These are phyloP conservation scores for Asterophora parasitica DNA, from an alignment of 768 basidiomycete genomes.

Conservation along the genomic window DNA sequence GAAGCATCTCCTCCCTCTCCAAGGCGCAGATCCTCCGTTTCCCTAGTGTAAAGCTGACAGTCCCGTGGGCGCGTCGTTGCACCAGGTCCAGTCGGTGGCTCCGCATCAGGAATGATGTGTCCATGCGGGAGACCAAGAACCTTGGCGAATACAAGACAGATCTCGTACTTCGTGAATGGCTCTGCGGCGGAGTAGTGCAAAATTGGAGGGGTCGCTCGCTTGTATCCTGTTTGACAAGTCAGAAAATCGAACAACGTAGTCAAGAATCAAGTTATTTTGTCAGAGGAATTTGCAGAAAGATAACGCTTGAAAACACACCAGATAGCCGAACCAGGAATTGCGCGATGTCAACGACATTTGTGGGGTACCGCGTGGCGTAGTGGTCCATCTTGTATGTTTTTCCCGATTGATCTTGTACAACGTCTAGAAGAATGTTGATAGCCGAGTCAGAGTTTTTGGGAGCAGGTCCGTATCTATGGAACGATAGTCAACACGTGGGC, in stretches of 20 bases:
- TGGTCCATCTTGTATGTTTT: slow-evolving; percentile 95
- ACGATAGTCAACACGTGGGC: neutral
- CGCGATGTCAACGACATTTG: slow-evolving; percentile 85
- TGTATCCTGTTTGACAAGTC: slow-evolving; percentile 21
- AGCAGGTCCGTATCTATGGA: slow-evolving; percentile 76
- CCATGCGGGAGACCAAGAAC: slow-evolving; percentile 64
- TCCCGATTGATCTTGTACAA: slow-evolving; percentile 82
- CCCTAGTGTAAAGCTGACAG: slow-evolving; percentile 70
- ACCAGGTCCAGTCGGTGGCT: slow-evolving; percentile 56
- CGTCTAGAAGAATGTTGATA: slow-evolving; percentile 82
- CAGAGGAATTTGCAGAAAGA: neutral
- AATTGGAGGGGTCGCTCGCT: slow-evolving; percentile 56
- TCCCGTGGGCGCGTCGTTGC: slow-evolving; percentile 77
- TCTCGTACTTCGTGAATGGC: slow-evolving; percentile 90
- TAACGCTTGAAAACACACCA: slow-evolving; percentile 32
- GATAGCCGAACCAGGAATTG: slow-evolving; percentile 75
- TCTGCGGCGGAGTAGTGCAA: slow-evolving; percentile 83
- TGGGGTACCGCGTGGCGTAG: slow-evolving; percentile 89
- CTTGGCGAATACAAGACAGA: slow-evolving; percentile 73
- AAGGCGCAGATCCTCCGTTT: slow-evolving; percentile 64
- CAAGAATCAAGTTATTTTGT: no score
- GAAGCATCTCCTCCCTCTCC: slow-evolving; percentile 32
- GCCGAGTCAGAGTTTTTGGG: slow-evolving; percentile 84
- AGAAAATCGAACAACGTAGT: neutral
- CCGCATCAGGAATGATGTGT: slow-evolving; percentile 72